These are phyloP conservation scores for Diutina pseudorugosa DNA, from an alignment of 1,139 yeast species.

Conservation along the genomic window DNA sequence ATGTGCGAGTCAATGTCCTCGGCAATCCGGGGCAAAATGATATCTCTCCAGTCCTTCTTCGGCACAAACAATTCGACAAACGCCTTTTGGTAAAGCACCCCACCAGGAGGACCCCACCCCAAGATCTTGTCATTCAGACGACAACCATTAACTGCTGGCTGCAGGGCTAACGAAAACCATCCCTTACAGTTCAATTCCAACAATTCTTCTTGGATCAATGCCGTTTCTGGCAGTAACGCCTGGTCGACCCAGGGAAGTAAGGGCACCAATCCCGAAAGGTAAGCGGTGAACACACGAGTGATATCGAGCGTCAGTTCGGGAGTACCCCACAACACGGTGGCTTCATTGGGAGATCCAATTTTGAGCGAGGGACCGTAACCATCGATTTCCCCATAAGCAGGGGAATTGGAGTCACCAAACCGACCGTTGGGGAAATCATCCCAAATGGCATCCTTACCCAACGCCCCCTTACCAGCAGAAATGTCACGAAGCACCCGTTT, in stretches of 20 bases:
- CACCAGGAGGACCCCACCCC: conserved; percentile 50
- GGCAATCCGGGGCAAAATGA: conserved; percentile 41
- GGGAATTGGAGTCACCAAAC: conserved; percentile 94
- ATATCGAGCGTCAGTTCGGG: conserved; percentile 60
- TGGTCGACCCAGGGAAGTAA: conserved; percentile 89
- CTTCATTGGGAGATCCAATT: conserved; percentile 52
- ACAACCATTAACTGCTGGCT: conserved; percentile 80
- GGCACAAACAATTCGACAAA: conserved; percentile 11
- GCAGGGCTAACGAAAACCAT: conserved; percentile 85
- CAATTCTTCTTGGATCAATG: conserved; percentile 82
- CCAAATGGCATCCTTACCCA: conserved; percentile 94
- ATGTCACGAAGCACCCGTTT: conserved; percentile 58
- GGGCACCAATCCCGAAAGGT: conserved; percentile 63
- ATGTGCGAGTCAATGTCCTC: conserved; percentile 25
- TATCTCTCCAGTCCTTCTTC: conserved; percentile 39
- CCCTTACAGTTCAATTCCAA: conserved; percentile 65
- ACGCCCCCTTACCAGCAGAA: conserved; percentile 71
- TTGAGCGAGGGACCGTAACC: conserved; percentile 93
- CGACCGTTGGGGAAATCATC: conserved; percentile 98
- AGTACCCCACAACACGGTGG: conserved; percentile 70
- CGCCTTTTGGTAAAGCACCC: conserved; percentile 10
- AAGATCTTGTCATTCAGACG: conserved; percentile 72
- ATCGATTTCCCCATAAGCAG: conserved; percentile 95
- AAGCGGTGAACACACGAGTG: conserved; percentile 55
- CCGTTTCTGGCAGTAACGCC: conserved; percentile 80